These are phyloP conservation scores for Phytophthora podocarpi DNA, from an alignment of 352 stramenopile genomes.

Conservation along the genomic window DNA sequence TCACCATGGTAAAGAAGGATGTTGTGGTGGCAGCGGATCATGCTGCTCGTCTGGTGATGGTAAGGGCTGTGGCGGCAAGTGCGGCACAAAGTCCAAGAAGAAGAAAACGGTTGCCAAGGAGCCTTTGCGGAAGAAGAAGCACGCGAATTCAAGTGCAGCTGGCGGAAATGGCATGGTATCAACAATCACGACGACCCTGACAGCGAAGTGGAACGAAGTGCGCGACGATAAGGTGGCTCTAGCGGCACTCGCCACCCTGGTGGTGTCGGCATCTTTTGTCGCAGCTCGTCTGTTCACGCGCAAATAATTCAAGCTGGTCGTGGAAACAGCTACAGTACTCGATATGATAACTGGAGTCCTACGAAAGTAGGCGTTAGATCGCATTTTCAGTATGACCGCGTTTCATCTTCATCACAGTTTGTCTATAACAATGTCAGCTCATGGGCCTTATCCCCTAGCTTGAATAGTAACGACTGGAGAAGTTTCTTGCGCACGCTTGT, in stretches of 20 bases:
- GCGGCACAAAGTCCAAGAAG: constrained; percentile 43
- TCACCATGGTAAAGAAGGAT: constrained; percentile 29
- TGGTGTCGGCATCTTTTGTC: constrained; percentile 59
- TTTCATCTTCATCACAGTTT: background rate
- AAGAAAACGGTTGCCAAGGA: constrained; percentile 28
- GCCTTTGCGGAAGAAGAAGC: constrained; percentile 21
- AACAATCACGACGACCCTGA: constrained; percentile 16
- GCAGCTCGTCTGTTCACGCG: constrained; percentile 47
- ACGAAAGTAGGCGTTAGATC: background rate
- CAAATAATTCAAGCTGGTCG: constrained; percentile 23
- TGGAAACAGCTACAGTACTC: background rate
- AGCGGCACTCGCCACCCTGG: constrained; percentile 47
- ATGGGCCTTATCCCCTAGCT: constrained; percentile 56
- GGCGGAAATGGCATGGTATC: constrained; percentile 14
- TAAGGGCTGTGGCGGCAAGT: constrained; percentile 38
- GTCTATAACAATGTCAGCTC: constrained; percentile 31
- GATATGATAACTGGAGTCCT: background rate
- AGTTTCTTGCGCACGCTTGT: constrained; percentile 64
- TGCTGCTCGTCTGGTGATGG: constrained; percentile 41
- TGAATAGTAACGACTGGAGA: constrained; percentile 61
- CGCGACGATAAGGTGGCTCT: constrained; percentile 64
- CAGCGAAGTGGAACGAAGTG: constrained; percentile 36
- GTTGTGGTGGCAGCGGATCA: constrained; percentile 36
- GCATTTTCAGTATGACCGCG: background rate
- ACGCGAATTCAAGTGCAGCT: constrained; percentile 1